phyloP scores from a whole-genome alignment of 2,329 filamentous ascomycete genomes.

The Trichoderma guizhouense region DNA sequence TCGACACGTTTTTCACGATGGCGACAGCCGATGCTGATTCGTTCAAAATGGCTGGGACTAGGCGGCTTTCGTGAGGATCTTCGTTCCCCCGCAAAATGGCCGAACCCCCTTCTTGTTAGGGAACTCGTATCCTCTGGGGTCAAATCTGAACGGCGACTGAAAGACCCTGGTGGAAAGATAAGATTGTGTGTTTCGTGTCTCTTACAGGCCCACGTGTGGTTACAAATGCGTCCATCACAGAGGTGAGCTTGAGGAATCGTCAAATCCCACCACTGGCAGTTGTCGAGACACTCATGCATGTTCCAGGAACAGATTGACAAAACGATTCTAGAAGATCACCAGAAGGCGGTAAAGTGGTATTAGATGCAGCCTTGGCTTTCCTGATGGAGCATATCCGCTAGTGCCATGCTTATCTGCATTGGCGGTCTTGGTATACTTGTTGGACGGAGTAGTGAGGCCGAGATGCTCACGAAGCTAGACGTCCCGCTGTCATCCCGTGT shows the following conservation, averaged over 20 bases:
- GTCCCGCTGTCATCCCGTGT: neutral
- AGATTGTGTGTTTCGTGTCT: neutral
- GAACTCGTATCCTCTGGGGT: neutral
- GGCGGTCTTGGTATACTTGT: neutral
- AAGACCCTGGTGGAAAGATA: neutral
- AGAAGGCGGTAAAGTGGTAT: neutral
- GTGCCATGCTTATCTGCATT: slow-evolving; percentile 7
- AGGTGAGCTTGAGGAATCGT: neutral
- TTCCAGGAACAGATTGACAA: neutral
- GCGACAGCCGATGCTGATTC: neutral
- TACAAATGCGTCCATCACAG: neutral
- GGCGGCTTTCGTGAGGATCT: slow-evolving; percentile 4
- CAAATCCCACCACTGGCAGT: neutral
- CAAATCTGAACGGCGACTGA: neutral
- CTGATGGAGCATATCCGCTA: neutral
- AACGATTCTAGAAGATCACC: slow-evolving; percentile 1
- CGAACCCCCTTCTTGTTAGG: neutral
- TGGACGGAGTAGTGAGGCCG: neutral
- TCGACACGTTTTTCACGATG: slow-evolving; percentile 3
- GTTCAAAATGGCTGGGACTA: neutral
- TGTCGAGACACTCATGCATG: neutral
- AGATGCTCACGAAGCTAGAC: neutral
- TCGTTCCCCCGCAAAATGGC: slow-evolving; percentile 10
- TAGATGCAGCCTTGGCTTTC: neutral
- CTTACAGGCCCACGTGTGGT: neutral